phyloP scores from a whole-genome alignment of 768 basidiomycete genomes.

The Boletus sp. region DNA sequence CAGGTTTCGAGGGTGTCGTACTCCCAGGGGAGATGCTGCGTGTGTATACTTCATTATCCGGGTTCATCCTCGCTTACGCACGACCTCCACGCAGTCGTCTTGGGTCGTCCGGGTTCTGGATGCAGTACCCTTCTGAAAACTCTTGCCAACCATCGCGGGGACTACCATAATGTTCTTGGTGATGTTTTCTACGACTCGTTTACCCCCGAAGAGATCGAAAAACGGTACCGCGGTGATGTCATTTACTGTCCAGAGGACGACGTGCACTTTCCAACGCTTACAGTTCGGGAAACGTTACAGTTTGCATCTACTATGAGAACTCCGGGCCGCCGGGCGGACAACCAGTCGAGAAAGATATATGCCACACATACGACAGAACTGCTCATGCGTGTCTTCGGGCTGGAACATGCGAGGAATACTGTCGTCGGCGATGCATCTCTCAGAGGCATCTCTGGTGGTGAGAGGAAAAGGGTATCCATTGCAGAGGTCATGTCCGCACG shows the following conservation, averaged over 20 bases:
- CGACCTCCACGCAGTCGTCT: constrained; percentile 52
- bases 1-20: constrained; percentile 62
- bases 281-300: constrained; percentile 45
- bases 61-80: background rate
- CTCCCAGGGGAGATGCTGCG: constrained; percentile 76
- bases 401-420: constrained; percentile 69
- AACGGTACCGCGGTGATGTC: constrained; percentile 48
- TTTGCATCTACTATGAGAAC: constrained; percentile 55
- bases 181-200: constrained; percentile 48
- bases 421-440: constrained; percentile 77
- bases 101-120: constrained; percentile 77
- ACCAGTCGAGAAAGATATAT: constrained; percentile 28
- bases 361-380: constrained; percentile 40
- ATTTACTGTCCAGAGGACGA: constrained; percentile 37
- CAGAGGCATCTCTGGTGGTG: constrained; percentile 72
- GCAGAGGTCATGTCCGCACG: constrained; percentile 66
- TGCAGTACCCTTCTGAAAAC: constrained; percentile 53
- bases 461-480: constrained; percentile 83
- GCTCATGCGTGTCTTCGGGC: constrained; percentile 68
- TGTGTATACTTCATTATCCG: constrained; percentile 38
- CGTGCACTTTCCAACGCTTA: constrained; percentile 36
- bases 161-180: constrained; percentile 41
- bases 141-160: constrained; percentile 44
- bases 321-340: constrained; percentile 28
- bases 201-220: constrained; percentile 41